These are phyloP conservation scores for Blastobotrys arbuscula DNA, from an alignment of 1,139 yeast genomes.

Conservation along the genomic window DNA sequence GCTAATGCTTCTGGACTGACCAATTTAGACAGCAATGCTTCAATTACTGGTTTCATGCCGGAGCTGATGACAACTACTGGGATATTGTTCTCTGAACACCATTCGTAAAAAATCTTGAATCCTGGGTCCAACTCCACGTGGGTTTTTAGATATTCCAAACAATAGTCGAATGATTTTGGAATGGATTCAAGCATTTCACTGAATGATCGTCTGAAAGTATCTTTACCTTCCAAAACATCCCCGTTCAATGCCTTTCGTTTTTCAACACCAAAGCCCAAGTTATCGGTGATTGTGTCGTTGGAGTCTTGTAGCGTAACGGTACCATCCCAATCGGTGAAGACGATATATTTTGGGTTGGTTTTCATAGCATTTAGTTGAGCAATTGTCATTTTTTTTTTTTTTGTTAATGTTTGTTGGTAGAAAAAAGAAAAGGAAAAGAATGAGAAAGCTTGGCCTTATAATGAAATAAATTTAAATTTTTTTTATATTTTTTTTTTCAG, in stretches of 20 bases:
- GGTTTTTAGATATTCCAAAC: conserved; percentile 50
- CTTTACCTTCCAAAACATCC: conserved; percentile 61
- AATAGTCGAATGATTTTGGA: conserved; percentile 69
- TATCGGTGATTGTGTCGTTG: conserved; percentile 85
- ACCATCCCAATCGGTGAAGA: conserved; percentile 97
- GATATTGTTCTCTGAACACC: conserved; percentile 65
- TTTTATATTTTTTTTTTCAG: too few species aligned
- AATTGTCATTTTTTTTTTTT: background rate
- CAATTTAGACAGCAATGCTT: conserved; percentile 63
- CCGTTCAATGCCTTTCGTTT: conserved; percentile 64
- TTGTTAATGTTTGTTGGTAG: background rate
- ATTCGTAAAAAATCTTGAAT: conserved; percentile 70
- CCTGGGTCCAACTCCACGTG: conserved; percentile 84
- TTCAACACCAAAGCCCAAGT: conserved; percentile 75
- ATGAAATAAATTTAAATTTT: too few species aligned
- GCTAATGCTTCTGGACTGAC: conserved; percentile 72
- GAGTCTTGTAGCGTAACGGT: conserved; percentile 91
- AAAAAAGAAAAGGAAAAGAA: too few species aligned
- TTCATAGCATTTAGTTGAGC: conserved; percentile 28
- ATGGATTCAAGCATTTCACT: conserved; percentile 76
- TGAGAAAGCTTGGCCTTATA: too few species aligned
- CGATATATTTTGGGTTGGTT: conserved; percentile 55
- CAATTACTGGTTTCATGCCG: conserved; percentile 90
- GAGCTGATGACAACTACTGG: conserved; percentile 75
- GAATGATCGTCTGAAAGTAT: conserved; percentile 74